phyloP scores from a whole-genome alignment of 805 yeast genomes.

The Wickerhamiella domercqiae region DNA sequence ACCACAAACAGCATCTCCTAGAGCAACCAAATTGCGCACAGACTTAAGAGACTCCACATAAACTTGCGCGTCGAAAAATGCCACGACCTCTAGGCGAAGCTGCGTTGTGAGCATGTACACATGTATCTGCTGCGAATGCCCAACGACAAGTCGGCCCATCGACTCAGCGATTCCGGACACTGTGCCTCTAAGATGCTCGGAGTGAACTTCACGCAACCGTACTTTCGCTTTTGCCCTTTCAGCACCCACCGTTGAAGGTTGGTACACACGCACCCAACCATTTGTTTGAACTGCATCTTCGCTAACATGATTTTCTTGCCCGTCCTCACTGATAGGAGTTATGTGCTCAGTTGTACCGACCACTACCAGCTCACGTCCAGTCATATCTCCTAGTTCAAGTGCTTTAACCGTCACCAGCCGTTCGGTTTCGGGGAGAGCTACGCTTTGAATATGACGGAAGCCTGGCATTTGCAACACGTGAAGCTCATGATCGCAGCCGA shows the following conservation, averaged over 20 bases:
- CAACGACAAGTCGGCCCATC: constrained; percentile 66
- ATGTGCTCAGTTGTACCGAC: constrained; percentile 54
- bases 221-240: constrained; percentile 1
- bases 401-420: constrained; percentile 5
- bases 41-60: constrained; percentile 67
- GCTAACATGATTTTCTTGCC: neutral
- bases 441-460: neutral
- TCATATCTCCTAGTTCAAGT: constrained; percentile 5
- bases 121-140: constrained; percentile 74
- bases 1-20: constrained; percentile 70
- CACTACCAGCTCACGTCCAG: constrained; percentile 46
- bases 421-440: constrained; percentile 9
- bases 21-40: constrained; percentile 62
- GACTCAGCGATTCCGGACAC: constrained; percentile 63
- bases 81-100: constrained; percentile 79
- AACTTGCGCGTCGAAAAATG: constrained; percentile 75
- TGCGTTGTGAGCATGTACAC: constrained; percentile 77
- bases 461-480: neutral
- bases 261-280: constrained; percentile 56
- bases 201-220: constrained; percentile 1
- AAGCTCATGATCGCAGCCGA: neutral
- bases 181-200: constrained; percentile 71
- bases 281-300: constrained; percentile 68
- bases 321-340: neutral
- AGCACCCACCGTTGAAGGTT: too few species aligned